These are phyloP conservation scores for Dryas drummondii DNA, from an alignment of 306 rosid species.

Conservation along the genomic window DNA sequence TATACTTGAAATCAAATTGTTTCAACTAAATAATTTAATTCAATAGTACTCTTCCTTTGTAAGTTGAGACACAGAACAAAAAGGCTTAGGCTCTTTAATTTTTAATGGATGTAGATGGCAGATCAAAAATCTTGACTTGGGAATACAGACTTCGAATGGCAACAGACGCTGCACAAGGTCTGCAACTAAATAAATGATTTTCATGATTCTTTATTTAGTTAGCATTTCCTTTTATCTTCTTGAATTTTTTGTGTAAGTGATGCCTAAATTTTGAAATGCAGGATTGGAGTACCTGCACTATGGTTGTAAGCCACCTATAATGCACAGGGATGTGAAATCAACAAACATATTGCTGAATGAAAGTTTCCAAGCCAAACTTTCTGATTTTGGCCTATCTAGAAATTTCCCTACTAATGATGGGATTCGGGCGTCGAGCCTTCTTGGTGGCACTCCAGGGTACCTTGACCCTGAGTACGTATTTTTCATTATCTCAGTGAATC, in stretches of 20 bases:
- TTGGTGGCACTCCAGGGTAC: conserved; percentile 19
- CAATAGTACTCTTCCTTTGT: background rate
- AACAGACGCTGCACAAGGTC: conserved; percentile 26
- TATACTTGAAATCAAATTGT: background rate
- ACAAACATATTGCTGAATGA: conserved; percentile 33
- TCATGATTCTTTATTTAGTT: background rate
- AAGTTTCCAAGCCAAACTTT: conserved; percentile 28
- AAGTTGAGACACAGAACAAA: background rate
- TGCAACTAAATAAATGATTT: background rate
- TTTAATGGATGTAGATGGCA: background rate
- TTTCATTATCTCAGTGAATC: background rate
- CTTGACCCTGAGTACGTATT: conserved; percentile 23
- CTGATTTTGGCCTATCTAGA: conserved; percentile 44
- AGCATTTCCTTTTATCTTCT: background rate
- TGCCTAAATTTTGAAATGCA: background rate
- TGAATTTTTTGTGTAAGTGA: background rate
- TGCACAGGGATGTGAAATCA: conserved; percentile 38
- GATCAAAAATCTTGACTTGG: conserved; percentile 12
- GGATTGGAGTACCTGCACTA: conserved; percentile 16
- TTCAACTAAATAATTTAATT: background rate
- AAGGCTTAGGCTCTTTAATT: background rate
- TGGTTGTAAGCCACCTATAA: conserved; percentile 50
- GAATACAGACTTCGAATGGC: conserved; percentile 20
- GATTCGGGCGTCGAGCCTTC: background rate
- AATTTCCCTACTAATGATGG: conserved; percentile 6